Evolutionary conservation across 345 rosid species (phyloP).

Genomic region (Toxicodendron radicans): DNA sequence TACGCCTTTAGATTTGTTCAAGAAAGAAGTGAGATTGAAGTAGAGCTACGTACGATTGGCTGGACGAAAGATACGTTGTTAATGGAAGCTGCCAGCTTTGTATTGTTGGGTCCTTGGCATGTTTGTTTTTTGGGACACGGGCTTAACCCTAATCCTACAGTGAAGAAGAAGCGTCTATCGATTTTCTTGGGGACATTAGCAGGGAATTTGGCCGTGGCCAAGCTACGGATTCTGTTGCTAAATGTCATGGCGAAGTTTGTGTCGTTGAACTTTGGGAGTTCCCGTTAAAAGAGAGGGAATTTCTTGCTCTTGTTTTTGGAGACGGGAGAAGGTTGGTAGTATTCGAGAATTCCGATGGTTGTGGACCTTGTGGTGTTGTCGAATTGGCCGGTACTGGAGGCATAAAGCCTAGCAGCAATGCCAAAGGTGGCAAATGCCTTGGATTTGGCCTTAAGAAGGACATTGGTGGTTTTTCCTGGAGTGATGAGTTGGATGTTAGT

Average conservation of each 20-base stretch:
- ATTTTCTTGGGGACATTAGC: conserved; percentile 45
- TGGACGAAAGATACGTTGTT: conserved; percentile 51
- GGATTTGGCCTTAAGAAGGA: conserved; percentile 46
- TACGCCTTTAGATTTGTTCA: conserved; percentile 42
- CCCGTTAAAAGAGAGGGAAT: conserved; percentile 31
- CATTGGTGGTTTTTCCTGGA: conserved; percentile 73
- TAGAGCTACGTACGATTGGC: conserved; percentile 40
- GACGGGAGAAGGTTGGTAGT: conserved; percentile 27
- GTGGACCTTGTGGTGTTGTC: conserved; percentile 66
- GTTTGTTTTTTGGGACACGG: conserved; percentile 42
- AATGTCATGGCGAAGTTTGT: conserved; percentile 39
- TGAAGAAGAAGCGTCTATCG: conserved; percentile 47
- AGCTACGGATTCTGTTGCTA: conserved; percentile 39
- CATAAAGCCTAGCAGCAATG: conserved; percentile 45
- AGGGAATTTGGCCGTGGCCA: conserved; percentile 42
- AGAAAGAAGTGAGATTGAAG: conserved; percentile 55
- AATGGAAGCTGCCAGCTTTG: conserved; percentile 38
- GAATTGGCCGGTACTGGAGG: conserved; percentile 38
- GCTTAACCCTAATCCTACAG: conserved; percentile 42
- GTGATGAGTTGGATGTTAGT: conserved; percentile 50
- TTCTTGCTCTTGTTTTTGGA: conserved; percentile 29
- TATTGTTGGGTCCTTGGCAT: conserved; percentile 54
- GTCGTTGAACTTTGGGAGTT: conserved; percentile 48
- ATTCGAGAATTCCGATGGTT: conserved; percentile 36
- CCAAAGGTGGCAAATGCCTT: conserved; percentile 34